Percentiles rank a stretch among this genome's conserved stretches.
Evolutionary conservation across 768 basidiomycete genomes (phyloP).

Genomic region (Macrolepiota fuliginosa): DNA sequence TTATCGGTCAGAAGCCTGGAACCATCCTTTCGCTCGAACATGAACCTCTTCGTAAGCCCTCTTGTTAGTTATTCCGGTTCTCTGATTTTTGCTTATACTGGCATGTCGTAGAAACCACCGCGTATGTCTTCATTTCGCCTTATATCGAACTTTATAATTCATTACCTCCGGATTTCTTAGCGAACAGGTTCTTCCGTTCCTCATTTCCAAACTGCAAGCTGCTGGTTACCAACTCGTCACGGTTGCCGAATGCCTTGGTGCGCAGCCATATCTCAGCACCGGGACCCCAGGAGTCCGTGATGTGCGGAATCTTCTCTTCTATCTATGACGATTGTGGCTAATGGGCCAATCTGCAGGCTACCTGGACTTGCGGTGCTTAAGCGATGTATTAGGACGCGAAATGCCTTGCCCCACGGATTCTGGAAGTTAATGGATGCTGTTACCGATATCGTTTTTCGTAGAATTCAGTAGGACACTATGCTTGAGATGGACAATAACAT

Average conservation of each 20-base stretch:
- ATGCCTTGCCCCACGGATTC: no score
- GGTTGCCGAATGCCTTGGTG: constrained; percentile 35
- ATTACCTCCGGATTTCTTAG: constrained; percentile 13
- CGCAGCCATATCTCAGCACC: constrained; percentile 28
- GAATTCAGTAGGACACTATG: no score
- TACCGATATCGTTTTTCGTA: no score
- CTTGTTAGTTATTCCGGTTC: neutral
- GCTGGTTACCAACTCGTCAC: constrained; percentile 39
- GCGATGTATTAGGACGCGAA: neutral
- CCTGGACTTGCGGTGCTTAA: neutral
- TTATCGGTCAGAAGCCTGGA: constrained; percentile 23
- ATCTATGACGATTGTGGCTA: neutral
- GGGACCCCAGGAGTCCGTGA: constrained; percentile 26
- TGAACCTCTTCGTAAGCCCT: constrained; percentile 26
- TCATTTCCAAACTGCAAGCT: constrained; percentile 29
- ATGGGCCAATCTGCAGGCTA: neutral
- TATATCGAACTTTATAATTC: neutral
- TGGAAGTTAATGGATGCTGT: no score
- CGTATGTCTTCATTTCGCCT: constrained; percentile 1
- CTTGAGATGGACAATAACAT: no score
- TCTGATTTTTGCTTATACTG: neutral
- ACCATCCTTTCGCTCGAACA: constrained; percentile 38
- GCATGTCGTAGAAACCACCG: constrained; percentile 3
- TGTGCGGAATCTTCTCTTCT: constrained; percentile 19
- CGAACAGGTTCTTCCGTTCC: constrained; percentile 32